Conservation (phyloP, 208 protist genomes). For the Naegleria gruberi region DNA sequence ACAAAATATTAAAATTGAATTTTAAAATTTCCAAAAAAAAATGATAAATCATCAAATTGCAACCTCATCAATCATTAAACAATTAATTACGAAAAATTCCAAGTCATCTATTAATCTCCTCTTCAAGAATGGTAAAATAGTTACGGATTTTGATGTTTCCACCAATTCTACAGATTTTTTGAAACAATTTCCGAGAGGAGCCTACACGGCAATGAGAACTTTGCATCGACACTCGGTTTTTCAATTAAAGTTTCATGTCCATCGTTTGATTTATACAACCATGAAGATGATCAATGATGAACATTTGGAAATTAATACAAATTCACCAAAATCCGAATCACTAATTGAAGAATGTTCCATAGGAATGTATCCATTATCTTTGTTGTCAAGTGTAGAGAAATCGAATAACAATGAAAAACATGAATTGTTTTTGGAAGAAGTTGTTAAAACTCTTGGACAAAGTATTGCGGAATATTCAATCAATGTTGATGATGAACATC, state of each 20-base stretch:
- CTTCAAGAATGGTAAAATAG: neutral
- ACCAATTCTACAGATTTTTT: neutral
- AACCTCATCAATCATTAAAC: too few relatives aligned
- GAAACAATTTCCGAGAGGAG: neutral
- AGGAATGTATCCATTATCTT: neutral
- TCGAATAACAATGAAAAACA: neutral
- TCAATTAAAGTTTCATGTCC: neutral
- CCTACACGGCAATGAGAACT: neutral
- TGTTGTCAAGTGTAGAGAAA: neutral
- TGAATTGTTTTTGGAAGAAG: neutral
- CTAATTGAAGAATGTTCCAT: neutral
- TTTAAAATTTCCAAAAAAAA: too few relatives aligned
- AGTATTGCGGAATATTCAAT: neutral
- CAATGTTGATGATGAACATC: neutral
- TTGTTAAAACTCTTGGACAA: neutral
- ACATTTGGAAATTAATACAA: neutral
- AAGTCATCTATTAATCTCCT: neutral
- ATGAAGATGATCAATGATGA: neutral
- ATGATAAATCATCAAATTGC: too few relatives aligned
- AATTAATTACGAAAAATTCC: too few relatives aligned
- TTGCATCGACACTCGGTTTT: neutral
- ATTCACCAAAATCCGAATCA: neutral
- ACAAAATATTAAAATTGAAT: too few relatives aligned
- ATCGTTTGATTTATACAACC: neutral
- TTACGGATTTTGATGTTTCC: neutral